These are phyloP conservation scores for Isoetes taiwanensis DNA, from an alignment of 75 land plant genomes.

Conservation along the genomic window DNA sequence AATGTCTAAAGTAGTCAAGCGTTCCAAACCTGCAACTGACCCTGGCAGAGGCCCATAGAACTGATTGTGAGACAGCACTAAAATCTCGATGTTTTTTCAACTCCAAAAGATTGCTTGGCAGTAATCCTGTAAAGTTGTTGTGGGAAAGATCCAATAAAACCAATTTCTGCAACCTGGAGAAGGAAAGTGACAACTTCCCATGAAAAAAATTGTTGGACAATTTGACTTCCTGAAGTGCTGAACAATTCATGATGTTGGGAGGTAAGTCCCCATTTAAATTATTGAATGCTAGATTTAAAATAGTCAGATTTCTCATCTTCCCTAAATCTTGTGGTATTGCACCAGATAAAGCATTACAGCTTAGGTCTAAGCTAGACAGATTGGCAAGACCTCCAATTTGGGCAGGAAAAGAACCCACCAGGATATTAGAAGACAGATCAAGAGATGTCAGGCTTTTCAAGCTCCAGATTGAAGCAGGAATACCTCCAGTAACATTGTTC, in stretches of 20 bases:
- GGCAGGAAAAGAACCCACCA: conserved; percentile 22
- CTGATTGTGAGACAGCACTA: conserved; percentile 13
- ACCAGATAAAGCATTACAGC: conserved; percentile 44
- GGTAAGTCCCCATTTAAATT: conserved; percentile 16
- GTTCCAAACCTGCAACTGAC: not conserved
- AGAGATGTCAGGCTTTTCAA: conserved; percentile 30
- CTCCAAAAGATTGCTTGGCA: conserved; percentile 6
- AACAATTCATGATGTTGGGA: not conserved
- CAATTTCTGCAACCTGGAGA: too few species aligned
- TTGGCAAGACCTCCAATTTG: conserved; percentile 35
- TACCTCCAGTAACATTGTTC: conserved; percentile 31
- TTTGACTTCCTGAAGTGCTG: too few species aligned
- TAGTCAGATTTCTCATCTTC: conserved; percentile 14
- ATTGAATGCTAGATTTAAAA: conserved; percentile 31
- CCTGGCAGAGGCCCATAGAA: conserved; percentile 15
- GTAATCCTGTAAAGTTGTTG: conserved; percentile 12
- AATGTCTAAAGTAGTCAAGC: conserved; percentile 8
- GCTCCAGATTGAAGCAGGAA: conserved; percentile 29
- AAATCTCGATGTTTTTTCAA: not conserved
- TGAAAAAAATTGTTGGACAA: not conserved
- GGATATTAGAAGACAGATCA: conserved; percentile 10
- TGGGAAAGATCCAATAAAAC: not conserved
- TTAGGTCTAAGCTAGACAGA: conserved; percentile 21
- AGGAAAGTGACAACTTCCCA: not conserved
- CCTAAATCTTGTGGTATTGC: conserved; percentile 33